Evolutionary conservation across 805 yeast genomes (phyloP).

Genomic region (Schizosaccharomyces cryophilus): DNA sequence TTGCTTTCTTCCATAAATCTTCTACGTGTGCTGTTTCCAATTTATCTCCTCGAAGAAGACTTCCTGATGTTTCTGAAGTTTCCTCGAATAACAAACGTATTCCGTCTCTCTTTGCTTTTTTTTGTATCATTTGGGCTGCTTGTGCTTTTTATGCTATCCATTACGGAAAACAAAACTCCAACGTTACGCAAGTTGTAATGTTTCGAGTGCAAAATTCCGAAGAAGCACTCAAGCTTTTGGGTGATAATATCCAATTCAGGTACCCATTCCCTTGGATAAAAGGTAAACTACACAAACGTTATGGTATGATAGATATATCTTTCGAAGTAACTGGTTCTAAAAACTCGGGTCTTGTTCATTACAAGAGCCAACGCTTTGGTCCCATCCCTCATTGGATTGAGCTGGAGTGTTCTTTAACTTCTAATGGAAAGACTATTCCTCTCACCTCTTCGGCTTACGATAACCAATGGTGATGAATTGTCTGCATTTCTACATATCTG

Average conservation of each 20-base stretch:
- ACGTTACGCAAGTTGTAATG: background rate
- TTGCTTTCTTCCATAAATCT: background rate
- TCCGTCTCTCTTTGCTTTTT: background rate
- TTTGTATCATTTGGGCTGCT: background rate
- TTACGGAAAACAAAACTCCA: constrained; percentile 1
- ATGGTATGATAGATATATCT: background rate
- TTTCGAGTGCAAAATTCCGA: background rate
- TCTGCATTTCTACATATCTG: background rate
- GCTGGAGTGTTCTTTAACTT: background rate
- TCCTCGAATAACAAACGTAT: background rate
- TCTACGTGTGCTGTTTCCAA: background rate
- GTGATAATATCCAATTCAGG: background rate
- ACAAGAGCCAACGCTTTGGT: background rate
- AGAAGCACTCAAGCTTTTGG: background rate
- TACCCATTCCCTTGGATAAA: background rate
- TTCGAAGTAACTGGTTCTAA: background rate
- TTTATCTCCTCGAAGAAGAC: background rate
- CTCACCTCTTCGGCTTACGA: background rate
- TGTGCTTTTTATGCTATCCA: background rate
- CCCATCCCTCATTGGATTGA: background rate
- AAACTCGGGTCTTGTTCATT: background rate
- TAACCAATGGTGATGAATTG: background rate
- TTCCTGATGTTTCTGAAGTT: background rate
- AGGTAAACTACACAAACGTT: background rate
- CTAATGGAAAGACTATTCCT: background rate